Percentiles rank a stretch among this genome's conserved stretches.
These are phyloP conservation scores for Galerina sulciceps DNA, from an alignment of 768 basidiomycete species.

Conservation along the genomic window DNA sequence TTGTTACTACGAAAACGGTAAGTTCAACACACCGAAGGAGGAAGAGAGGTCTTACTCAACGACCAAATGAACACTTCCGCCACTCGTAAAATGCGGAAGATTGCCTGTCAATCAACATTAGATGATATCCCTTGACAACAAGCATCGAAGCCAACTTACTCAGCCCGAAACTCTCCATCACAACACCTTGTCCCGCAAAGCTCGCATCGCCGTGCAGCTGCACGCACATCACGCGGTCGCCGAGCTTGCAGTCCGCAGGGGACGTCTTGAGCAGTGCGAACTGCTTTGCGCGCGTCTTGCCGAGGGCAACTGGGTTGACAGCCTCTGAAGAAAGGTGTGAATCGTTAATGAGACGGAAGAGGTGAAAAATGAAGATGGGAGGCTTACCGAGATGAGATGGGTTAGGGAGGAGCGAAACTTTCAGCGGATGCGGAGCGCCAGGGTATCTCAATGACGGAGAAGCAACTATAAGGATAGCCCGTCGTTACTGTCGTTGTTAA, in stretches of 20 bases:
- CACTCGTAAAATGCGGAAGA: constrained; percentile 89
- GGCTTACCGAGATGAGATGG: constrained; percentile 72
- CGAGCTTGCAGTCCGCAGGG: constrained; percentile 53
- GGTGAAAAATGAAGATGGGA: constrained; percentile 2
- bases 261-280: constrained; percentile 76
- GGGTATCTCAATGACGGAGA: constrained; percentile 68
- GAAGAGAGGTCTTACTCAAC: constrained; percentile 64
- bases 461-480: constrained; percentile 43
- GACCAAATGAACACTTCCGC: constrained; percentile 88
- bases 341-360: background rate
- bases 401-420: constrained; percentile 80
- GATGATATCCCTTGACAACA: background rate
- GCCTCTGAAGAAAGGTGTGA: constrained; percentile 61
- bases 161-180: constrained; percentile 86
- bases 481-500: too few relatives aligned
- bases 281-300: constrained; percentile 91
- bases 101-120: constrained; percentile 52
- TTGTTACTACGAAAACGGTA: constrained; percentile 51
- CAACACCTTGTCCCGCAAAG: constrained; percentile 88
- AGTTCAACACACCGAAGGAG: background rate
- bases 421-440: constrained; percentile 51
- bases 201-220: constrained; percentile 93
- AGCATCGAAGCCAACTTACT: constrained; percentile 47
- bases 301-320: constrained; percentile 84
- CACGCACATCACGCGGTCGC: constrained; percentile 83